A percentile compares a stretch with the other conserved stretches of the same genome.
Conservation (phyloP, 345 rosid genomes). For the Aurinia saxatilis region DNA sequence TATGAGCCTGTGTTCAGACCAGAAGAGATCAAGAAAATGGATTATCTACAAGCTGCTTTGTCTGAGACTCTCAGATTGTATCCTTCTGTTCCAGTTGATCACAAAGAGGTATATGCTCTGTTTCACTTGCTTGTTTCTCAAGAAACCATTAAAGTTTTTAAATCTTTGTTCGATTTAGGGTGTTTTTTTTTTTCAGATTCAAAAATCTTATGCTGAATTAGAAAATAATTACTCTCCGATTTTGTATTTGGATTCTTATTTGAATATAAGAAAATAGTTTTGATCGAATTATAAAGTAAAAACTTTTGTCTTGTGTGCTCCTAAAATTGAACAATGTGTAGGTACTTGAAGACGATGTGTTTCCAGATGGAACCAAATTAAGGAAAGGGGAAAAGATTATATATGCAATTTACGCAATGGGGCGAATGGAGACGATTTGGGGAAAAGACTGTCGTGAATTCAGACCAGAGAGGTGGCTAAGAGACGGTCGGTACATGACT, state of each 20-base stretch:
- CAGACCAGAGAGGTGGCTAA: conserved; percentile 79
- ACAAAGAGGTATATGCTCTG: conserved; percentile 59
- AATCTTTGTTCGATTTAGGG: not conserved
- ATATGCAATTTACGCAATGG: conserved; percentile 81
- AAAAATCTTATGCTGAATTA: too few species aligned
- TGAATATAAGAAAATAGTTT: too few species aligned
- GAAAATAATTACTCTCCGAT: too few species aligned
- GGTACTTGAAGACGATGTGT: conserved; percentile 64
- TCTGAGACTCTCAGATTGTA: conserved; percentile 75
- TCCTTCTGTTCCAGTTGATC: conserved; percentile 90
- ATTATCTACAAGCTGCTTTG: conserved; percentile 72
- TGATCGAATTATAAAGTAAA: too few species aligned
- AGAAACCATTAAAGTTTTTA: not conserved
- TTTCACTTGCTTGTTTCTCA: not conserved
- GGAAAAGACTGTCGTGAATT: conserved; percentile 63
- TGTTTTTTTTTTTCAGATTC: too few species aligned
- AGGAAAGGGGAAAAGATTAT: conserved; percentile 70
- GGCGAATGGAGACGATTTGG: conserved; percentile 77
- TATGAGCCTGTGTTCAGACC: conserved; percentile 30
- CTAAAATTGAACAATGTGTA: not conserved
- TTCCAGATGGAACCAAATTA: conserved; percentile 67
- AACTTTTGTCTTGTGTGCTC: too few species aligned
- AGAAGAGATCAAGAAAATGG: conserved; percentile 85
- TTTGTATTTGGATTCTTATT: too few species aligned
- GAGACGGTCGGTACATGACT: conserved; percentile 54